Evolutionary conservation across 1,139 yeast species (phyloP), one percentile per base, ranked within the genome.

Genomic region (Hansenula sp.): DNA sequence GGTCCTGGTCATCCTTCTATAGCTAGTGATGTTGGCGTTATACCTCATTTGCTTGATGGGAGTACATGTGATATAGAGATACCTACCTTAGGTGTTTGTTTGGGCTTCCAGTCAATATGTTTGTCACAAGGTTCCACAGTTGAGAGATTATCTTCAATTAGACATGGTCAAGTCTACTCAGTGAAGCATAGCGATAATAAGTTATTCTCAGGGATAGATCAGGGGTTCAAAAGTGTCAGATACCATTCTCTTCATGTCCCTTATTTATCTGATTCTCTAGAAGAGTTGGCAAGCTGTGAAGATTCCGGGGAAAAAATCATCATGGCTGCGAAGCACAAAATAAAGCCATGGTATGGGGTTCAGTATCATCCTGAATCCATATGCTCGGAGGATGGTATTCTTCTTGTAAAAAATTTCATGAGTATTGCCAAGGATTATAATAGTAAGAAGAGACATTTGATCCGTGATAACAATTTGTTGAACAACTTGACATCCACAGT

Each of bases 291-390:
- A 0, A 65, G 65, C 45, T 77, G 84, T 47, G 55, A 62, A 33
- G 66, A 63, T 17, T 54, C 57, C 29, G 65, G 61, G 6, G 53
- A 53, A 5, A 54, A 59, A 18, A 69, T 85, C 3, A 61, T 89
- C 35, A 91, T 93, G 99, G 96, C 96, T 1, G 94, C 77, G 0
- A 76, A 68, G 55, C 93, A 88, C 57, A 54, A 44, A 0, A 25
- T 42, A 0, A 65, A 70, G 25, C 98, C 98, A 0, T 86, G 85
- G 65, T 91, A 74, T 64, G 99, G 96, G 0, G 97, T 94, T 2
- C 99, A 94, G 57, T 94, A 91, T 58, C 99, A 94, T 58, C 99
- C 99, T 0, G 99, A 94, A 59, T 89, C 97, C 0, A 79, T 93
- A 35, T 89, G 96, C 57, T 90, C 98, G 0, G 68, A 71, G 12